Conservation (phyloP, 2,329 filamentous ascomycete genomes). For the Talaromyces sp. region DNA sequence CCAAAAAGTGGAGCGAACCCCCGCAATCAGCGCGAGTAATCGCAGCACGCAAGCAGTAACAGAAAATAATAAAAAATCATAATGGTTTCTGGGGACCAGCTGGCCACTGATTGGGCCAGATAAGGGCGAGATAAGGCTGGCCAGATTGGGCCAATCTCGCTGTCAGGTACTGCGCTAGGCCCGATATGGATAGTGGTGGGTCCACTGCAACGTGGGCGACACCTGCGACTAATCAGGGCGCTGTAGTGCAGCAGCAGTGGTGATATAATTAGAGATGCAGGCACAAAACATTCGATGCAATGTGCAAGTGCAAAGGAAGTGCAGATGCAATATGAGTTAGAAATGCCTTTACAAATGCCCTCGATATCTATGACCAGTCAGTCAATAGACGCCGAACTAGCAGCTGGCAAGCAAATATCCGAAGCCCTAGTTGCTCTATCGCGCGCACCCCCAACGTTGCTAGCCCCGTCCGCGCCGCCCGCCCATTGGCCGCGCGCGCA, state of each 20-base stretch:
- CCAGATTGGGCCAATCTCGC: not conserved
- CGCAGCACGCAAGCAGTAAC: not conserved
- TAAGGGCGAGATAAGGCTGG: conserved; percentile 8
- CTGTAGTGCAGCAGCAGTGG: too few relatives aligned
- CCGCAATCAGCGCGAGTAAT: not conserved
- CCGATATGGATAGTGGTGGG: not conserved
- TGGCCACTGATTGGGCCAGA: conserved; percentile 7
- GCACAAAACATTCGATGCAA: too few relatives aligned
- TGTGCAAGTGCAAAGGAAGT: too few relatives aligned
- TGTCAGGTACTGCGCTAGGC: not conserved
- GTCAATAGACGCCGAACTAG: not conserved
- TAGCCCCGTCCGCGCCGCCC: not conserved
- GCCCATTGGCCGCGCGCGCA: not conserved
- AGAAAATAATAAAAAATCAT: conserved; percentile 3
- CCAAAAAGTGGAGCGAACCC: not conserved
- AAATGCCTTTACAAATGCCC: not conserved
- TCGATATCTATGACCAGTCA: not conserved
- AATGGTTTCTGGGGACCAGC: not conserved
- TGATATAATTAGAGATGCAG: not conserved
- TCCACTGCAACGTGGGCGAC: not conserved
- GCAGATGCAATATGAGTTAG: too few relatives aligned
- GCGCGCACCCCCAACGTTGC: not conserved
- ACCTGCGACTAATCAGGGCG: too few relatives aligned
- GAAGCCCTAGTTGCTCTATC: not conserved
- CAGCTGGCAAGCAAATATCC: not conserved